Percentiles rank a stretch among this genome's conserved stretches.
These are phyloP conservation scores for Jatropha curcas DNA, from an alignment of 345 rosid species.

Conservation along the genomic window DNA sequence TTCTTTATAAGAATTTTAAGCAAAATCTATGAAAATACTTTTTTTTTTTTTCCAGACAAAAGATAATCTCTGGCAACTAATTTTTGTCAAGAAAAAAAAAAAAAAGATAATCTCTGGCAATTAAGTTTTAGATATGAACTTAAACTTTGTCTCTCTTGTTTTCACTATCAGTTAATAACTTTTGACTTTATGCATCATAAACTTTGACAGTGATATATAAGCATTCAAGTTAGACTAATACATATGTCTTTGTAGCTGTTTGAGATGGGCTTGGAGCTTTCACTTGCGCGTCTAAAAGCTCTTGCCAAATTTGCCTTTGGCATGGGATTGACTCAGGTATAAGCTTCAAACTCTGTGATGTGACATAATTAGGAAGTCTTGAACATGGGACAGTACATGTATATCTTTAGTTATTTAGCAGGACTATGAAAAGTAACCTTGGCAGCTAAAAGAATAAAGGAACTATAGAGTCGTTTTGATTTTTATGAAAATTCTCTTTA, in stretches of 20 bases:
- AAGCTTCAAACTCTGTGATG: constrained; percentile 16
- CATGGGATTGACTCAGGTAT: constrained; percentile 96
- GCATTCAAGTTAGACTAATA: constrained; percentile 23
- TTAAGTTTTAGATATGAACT: no score
- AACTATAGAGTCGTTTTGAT: not conserved
- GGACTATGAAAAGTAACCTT: not conserved
- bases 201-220: constrained; percentile 7
- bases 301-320: constrained; percentile 97
- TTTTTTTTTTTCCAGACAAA: not conserved
- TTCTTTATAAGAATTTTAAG: not conserved
- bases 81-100: not conserved
- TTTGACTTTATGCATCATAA: not conserved
- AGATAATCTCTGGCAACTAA: not conserved
- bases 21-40: not conserved
- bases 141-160: no score
- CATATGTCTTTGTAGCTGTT: constrained; percentile 65
- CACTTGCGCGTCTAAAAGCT: constrained; percentile 93
- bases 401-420: constrained; percentile 1
- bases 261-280: constrained; percentile 99
- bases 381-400: constrained; percentile 1
- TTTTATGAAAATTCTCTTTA: not conserved
- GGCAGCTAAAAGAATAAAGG: not conserved
- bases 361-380: not conserved
- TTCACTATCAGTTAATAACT: no score
- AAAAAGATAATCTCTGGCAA: not conserved